A percentile compares a stretch with the other conserved stretches of the same genome.
Evolutionary conservation across 2,329 filamentous ascomycete genomes (phyloP).

Genomic region (Aspergillus ustus): DNA sequence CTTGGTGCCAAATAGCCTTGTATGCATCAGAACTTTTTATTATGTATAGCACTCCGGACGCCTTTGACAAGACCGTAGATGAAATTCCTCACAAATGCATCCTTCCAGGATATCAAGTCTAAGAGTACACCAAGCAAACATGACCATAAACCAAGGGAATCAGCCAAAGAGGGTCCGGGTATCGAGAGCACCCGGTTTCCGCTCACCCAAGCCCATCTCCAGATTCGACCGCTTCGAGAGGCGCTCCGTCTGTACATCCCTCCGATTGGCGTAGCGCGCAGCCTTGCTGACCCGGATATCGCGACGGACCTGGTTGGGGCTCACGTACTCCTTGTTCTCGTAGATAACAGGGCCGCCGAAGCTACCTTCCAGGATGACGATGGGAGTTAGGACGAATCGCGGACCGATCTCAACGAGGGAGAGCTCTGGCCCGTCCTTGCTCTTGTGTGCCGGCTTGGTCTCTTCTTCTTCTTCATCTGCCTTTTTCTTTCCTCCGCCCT

Average conservation of each 20-base stretch:
- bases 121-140: slow-evolving; percentile 27
- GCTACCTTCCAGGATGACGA: slow-evolving; percentile 91
- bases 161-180: slow-evolving; percentile 73
- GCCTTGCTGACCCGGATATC: slow-evolving; percentile 80
- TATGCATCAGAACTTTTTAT: slow-evolving; percentile 23
- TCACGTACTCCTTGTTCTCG: slow-evolving; percentile 97
- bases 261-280: slow-evolving; percentile 74
- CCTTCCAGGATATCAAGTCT: slow-evolving; percentile 40
- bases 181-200: slow-evolving; percentile 72
- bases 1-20: neutral
- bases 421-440: slow-evolving; percentile 68
- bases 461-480: slow-evolving; percentile 44
- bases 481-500: slow-evolving; percentile 59
- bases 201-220: slow-evolving; percentile 68
- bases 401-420: slow-evolving; percentile 91
- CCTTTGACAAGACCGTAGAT: slow-evolving; percentile 37
- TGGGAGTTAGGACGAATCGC: slow-evolving; percentile 88
- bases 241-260: slow-evolving; percentile 74
- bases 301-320: slow-evolving; percentile 88
- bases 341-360: slow-evolving; percentile 97
- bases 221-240: slow-evolving; percentile 76
- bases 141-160: slow-evolving; percentile 31
- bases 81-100: slow-evolving; percentile 42
- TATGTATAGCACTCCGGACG: slow-evolving; percentile 35
- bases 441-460: slow-evolving; percentile 45